Base-by-base conservation (phyloP, 495 filamentous ascomycete species). In the Elaphomyces granulatus region DNA sequence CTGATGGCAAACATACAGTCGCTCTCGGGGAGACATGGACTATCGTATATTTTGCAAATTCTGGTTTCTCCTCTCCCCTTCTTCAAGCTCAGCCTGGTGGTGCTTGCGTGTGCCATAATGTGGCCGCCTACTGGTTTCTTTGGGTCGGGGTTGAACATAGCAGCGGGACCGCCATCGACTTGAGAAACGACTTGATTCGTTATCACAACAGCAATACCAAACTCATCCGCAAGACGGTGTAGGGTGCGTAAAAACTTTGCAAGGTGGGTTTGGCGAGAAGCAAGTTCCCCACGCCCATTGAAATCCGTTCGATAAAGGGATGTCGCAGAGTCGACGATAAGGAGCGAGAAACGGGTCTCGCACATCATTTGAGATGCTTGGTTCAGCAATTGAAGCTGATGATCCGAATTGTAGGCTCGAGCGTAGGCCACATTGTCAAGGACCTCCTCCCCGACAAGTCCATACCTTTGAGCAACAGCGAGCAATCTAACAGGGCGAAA, bases 91-190 rank as follows among this genome's bases (percentile, higher is more conserved):
- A 98, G 63, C 38, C 77, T 50, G 8, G 90, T 98, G 4, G 90
- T 98, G 48, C 82, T 90, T 28, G 90, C 86, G 56, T 98, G 90
- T 10, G 90, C 90, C 55, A 98, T 95, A 54, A 98, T 96, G 57
- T 98, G 95, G 45, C 90, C 90, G 38, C 90, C 90, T 59, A 98
- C 95, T 1, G 90, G 90, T 54, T 98, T 98, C 73, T 98, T 98
- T 4, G 90, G 90, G 52, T 98, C 90, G 0, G 90, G 90, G 47
- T 98, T 98, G 66, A 93, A 98, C 90, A 98, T 98, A 19, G 90
- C 72, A 46, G 78, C 85, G 9, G 87, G 85, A 1, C 90, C 90
- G 39, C 92, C 90, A 57, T 98, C 90, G 8, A 98, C 90, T 57
- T 98, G 90, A 20, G 90, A 88, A 23, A 98, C 90, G 20, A 98